Percentiles rank a stretch among this genome's conserved stretches.
Conservation (phyloP, 352 stramenopile species). For the Phytopythium ostracodes region DNA sequence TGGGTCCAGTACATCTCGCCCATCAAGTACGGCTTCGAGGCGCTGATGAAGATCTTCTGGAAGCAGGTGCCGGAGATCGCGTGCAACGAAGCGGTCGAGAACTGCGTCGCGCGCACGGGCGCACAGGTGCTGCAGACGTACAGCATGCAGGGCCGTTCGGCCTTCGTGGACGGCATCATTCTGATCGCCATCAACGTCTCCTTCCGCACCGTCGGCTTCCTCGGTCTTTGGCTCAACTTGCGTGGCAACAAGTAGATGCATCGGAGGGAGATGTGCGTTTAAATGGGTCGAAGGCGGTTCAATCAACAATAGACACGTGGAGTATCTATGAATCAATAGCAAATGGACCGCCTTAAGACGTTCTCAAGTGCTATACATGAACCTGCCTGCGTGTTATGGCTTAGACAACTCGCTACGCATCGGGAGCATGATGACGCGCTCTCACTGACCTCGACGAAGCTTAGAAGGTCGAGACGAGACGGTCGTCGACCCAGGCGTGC, state of each 20-base stretch:
- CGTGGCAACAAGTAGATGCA: constrained; percentile 10
- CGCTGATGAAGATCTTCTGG: constrained; percentile 31
- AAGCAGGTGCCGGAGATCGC: constrained; percentile 14
- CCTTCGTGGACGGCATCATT: constrained; percentile 16
- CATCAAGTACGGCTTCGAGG: constrained; percentile 34
- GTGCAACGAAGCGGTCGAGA: constrained; percentile 16
- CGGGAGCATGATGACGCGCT: too few species aligned
- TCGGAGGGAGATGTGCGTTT: background rate
- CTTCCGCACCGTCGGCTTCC: constrained; percentile 29
- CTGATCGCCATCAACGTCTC: constrained; percentile 27
- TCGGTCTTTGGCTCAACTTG: constrained; percentile 25
- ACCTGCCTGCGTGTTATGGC: too few species aligned
- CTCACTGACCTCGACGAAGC: too few species aligned
- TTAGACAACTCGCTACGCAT: too few species aligned
- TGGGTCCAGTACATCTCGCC: constrained; percentile 38
- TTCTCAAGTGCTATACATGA: too few species aligned
- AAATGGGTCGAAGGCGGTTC: background rate
- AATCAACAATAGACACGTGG: background rate
- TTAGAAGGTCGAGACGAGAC: constrained; percentile 17
- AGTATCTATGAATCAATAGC: background rate
- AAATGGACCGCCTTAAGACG: too few species aligned
- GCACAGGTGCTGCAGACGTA: constrained; percentile 33
- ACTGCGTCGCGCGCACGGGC: constrained; percentile 23
- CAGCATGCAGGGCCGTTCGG: constrained; percentile 19
- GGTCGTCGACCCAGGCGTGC: constrained; percentile 48